phyloP scores from a whole-genome alignment of 352 stramenopile species.

The Globisporangium polare region DNA sequence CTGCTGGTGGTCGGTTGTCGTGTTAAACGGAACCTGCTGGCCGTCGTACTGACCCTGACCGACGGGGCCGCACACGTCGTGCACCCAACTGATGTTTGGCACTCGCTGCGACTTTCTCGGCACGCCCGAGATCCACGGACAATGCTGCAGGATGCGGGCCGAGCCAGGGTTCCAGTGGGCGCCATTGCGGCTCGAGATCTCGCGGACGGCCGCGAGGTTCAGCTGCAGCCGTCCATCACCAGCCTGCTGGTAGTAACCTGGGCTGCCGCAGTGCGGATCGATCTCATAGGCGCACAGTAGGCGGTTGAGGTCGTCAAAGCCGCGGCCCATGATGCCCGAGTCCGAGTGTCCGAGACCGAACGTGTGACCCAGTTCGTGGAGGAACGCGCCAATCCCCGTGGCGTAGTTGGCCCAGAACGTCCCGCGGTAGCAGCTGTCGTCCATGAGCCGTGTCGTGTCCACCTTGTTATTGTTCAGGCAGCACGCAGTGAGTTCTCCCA shows the following conservation, averaged over 20 bases:
- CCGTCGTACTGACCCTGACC: conserved; percentile 39
- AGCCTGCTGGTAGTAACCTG: conserved; percentile 21
- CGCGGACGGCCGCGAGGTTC: conserved; percentile 30
- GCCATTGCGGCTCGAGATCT: conserved; percentile 28
- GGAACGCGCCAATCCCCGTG: conserved; percentile 56
- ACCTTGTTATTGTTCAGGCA: conserved; percentile 58
- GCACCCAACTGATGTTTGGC: conserved; percentile 38
- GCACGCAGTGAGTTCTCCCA: conserved; percentile 43
- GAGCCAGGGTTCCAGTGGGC: conserved; percentile 60
- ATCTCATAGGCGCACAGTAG: conserved; percentile 46
- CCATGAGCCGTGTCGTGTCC: conserved; percentile 39
- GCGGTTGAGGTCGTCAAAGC: conserved; percentile 75
- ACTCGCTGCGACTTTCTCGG: conserved; percentile 27
- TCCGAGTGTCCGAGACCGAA: conserved; percentile 53
- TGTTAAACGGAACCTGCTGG: conserved; percentile 30
- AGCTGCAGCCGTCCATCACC: conserved; percentile 24
- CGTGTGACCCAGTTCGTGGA: conserved; percentile 64
- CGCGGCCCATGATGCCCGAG: conserved; percentile 61
- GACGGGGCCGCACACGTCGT: conserved; percentile 42
- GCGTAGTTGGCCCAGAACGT: conserved; percentile 67
- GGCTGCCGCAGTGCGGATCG: conserved; percentile 23
- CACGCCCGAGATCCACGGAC: conserved; percentile 46
- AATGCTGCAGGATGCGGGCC: conserved; percentile 43
- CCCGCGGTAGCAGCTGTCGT: conserved; percentile 56
- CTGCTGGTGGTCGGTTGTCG: neutral